Evolutionary conservation across 306 rosid genomes (phyloP).

Genomic region (Psophocarpus tetragonolobus): DNA sequence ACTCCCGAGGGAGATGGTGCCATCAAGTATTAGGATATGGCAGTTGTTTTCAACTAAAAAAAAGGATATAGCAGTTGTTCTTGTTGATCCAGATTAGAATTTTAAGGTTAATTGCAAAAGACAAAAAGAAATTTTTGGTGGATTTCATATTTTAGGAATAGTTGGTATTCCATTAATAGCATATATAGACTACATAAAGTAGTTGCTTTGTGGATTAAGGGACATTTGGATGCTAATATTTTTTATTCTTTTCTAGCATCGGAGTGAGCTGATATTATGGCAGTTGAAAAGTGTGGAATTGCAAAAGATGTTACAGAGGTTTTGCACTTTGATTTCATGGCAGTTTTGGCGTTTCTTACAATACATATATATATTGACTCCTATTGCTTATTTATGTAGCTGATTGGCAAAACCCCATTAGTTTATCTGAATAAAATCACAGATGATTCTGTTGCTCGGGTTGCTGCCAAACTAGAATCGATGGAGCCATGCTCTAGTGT

Average conservation of each 20-base stretch:
- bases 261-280: constrained; percentile 53
- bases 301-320: constrained; percentile 71
- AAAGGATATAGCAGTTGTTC: not conserved
- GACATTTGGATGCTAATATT: not conserved
- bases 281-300: constrained; percentile 48
- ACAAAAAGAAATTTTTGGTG: not conserved
- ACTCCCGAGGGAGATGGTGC: not conserved
- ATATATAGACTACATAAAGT: not conserved
- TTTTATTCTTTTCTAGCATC: not conserved
- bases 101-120: not conserved
- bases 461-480: constrained; percentile 65
- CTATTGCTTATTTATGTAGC: constrained; percentile 27
- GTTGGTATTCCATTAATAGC: not conserved
- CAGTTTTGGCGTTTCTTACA: constrained; percentile 14
- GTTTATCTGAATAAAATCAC: constrained; percentile 57
- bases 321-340: not conserved
- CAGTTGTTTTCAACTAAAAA: not conserved
- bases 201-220: not conserved
- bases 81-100: not conserved
- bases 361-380: not conserved
- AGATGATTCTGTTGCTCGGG: constrained; percentile 56
- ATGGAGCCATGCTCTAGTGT: constrained; percentile 75
- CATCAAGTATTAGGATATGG: not conserved
- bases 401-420: constrained; percentile 72
- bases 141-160: not conserved